A percentile compares a stretch with the other conserved stretches of the same genome.
These are phyloP conservation scores for Akebia trifoliata DNA, from an alignment of 164 flowering plant species.

Conservation along the genomic window DNA sequence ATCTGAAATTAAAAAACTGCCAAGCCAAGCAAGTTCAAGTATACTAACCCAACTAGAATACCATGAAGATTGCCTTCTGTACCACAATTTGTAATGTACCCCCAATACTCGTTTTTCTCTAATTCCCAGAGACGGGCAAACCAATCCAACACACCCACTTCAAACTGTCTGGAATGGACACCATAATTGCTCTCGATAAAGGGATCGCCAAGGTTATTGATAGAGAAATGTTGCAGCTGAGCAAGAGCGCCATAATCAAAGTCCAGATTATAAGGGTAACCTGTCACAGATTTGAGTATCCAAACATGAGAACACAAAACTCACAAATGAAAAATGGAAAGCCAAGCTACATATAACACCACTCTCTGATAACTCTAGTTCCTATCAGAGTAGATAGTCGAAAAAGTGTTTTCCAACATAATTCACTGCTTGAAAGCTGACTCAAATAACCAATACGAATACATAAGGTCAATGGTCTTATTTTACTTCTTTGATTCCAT, in stretches of 20 bases:
- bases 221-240: constrained; percentile 95
- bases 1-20: neutral
- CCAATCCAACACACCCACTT: constrained; percentile 99
- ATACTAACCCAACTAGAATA: constrained; percentile 85
- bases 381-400: too few relatives aligned
- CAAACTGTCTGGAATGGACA: constrained; percentile 95
- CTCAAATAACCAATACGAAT: too few relatives aligned
- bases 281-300: constrained; percentile 29
- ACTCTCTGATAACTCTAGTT: too few relatives aligned
- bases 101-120: constrained; percentile 93
- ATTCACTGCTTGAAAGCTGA: too few relatives aligned
- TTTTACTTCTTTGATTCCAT: too few relatives aligned
- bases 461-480: too few relatives aligned
- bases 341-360: too few relatives aligned
- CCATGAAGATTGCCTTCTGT: constrained; percentile 99
- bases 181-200: constrained; percentile 99
- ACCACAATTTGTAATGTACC: constrained; percentile 97
- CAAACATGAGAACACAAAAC: neutral
- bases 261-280: constrained; percentile 96
- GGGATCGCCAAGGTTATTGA: constrained; percentile 97
- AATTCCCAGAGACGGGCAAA: constrained; percentile 98
- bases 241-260: constrained; percentile 90
- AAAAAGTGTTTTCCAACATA: too few relatives aligned
- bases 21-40: constrained; percentile 4
- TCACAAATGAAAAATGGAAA: neutral